Evolutionary conservation across 768 basidiomycete genomes (phyloP), one percentile per base, ranked within the genome.

Genomic region (Xanthoconium stramineum): DNA sequence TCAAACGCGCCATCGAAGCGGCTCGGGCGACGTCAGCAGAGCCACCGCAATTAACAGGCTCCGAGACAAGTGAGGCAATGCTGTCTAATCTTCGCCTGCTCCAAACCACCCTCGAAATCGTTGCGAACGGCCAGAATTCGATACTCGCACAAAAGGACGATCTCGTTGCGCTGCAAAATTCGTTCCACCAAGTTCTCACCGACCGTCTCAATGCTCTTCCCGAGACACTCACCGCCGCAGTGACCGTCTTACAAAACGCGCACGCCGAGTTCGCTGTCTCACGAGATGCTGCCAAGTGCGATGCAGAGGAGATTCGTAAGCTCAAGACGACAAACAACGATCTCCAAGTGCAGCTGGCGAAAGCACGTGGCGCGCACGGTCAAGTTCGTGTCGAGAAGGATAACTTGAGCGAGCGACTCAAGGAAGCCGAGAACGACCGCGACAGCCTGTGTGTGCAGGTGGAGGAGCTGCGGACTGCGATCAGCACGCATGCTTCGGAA

Each of bases 321-420:
- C 60, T 82, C 40, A 72, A 71, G 56, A 56, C 62, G 1, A 63
- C 76, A 17, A 91, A 89, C 66, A 74, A 80, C 9, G 90, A 92
- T 8, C 76, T 83, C 47, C 89, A 91, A 64, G 74, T 84, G 35
- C 86, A 91, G 63, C 64, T 93, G 12, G 81, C 83, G 13, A 90
- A 89, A 72, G 87, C 91, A 48, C 86, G 89, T 51, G 82, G 84
- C 20, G 83, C 84, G 14, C 85, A 90, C 62, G 89, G 89, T 1
- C 86, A 89, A 65, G 80, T 88, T 6, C 83, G 88, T 15, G 89
- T 89, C 14, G 91, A 94, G 75, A 94, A 91, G 72, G 91, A 92
- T 47, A 74, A 82, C 37, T 68, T 91, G 45, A 71, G 64, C 20
- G 88, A 91, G 59, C 87, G 88, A 59, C 72, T 89, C 32, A 72